Base-by-base conservation (phyloP, 352 stramenopile species). In the Blastocystis sp. region DNA sequence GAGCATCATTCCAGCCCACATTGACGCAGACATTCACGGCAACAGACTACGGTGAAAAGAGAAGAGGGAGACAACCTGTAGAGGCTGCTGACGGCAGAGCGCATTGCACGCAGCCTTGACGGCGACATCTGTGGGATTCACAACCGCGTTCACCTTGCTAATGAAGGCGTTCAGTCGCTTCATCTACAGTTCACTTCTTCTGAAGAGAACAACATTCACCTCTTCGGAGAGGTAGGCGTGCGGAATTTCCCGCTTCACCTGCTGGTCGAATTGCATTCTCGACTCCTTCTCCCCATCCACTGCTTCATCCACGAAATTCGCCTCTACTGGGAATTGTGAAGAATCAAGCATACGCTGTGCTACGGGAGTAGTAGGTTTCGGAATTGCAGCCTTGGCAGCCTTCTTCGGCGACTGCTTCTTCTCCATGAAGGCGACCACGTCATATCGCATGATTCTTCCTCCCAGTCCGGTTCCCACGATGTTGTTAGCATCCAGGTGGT, bases 61-160 rank as follows among this genome's bases (percentile, higher is more conserved):
- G 45, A 28, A 74, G 11, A 17, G 34, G 45, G 45, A 48, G 21
- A 21, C 24, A 52, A 74, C 64, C 17, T 34, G 64, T 2, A 65
- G 52, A 17, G 42, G 21, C 14, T 28, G 54, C 63, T 81, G 45
- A 4, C 71, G 45, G 19, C 62, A 9, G 3, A 81, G 19, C 52
- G 71, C 40, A 17, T 64, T 81, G 71, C 43, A 40, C 34, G 63
- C 63, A 10, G 71, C 71, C 71, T 81, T 81, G 17, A 81, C 71
- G 38, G 71, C 71, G 4, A 81, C 43, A 61, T 81, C 71, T 3
- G 45, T 64, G 40, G 45, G 9, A 40, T 9, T 68, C n/a, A 81
- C 45, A 6, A 48, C 19, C 21, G 40, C 38, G 6, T 48, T 66
- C 19, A 81, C 14, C 52, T n/a, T 65, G 3, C 45, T 63, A 21